Evolutionary conservation across 495 filamentous ascomycete species (phyloP).

Genomic region (Aeminium ludgeri): DNA sequence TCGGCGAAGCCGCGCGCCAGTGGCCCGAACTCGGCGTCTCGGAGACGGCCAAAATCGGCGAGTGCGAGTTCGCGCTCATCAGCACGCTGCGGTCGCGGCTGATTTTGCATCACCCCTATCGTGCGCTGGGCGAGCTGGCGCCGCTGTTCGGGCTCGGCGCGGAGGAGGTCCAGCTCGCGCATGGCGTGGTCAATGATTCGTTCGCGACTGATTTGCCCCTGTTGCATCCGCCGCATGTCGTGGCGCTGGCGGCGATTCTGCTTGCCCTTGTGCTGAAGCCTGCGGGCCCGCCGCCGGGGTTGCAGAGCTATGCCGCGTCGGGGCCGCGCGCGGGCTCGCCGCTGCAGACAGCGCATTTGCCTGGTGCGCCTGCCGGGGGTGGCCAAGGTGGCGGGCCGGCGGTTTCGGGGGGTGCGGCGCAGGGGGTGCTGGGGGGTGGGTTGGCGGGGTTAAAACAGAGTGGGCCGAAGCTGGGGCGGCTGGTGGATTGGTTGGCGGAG

Average conservation of each 20-base stretch:
- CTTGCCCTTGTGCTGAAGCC: conserved; percentile 64
- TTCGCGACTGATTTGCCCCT: conserved; percentile 89
- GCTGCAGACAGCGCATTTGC: no score
- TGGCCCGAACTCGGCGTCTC: conserved; percentile 74
- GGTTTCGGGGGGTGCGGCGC: conserved; percentile 3
- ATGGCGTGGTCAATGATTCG: conserved; percentile 87
- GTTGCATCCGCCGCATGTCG: conserved; percentile 72
- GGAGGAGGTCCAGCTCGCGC: conserved; percentile 65
- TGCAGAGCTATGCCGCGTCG: conserved; percentile 4
- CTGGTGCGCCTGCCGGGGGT: no score
- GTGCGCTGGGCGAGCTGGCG: conserved; percentile 61
- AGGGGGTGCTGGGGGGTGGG: conserved; percentile 8
- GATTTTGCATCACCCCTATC: conserved; percentile 95
- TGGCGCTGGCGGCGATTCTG: conserved; percentile 80
- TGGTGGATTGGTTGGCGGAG: conserved; percentile 77
- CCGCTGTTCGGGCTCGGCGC: conserved; percentile 48
- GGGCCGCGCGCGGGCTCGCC: background rate
- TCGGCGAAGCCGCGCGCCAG: conserved; percentile 65
- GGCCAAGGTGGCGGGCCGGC: background rate
- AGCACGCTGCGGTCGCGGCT: conserved; percentile 88
- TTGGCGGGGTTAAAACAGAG: conserved; percentile 12
- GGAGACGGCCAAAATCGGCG: conserved; percentile 78
- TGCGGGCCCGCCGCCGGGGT: conserved; percentile 14
- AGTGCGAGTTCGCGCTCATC: conserved; percentile 93
- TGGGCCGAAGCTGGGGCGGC: conserved; percentile 38